Conservation (phyloP, 352 stramenopile species). For the Peronosclerospora sorghi region DNA sequence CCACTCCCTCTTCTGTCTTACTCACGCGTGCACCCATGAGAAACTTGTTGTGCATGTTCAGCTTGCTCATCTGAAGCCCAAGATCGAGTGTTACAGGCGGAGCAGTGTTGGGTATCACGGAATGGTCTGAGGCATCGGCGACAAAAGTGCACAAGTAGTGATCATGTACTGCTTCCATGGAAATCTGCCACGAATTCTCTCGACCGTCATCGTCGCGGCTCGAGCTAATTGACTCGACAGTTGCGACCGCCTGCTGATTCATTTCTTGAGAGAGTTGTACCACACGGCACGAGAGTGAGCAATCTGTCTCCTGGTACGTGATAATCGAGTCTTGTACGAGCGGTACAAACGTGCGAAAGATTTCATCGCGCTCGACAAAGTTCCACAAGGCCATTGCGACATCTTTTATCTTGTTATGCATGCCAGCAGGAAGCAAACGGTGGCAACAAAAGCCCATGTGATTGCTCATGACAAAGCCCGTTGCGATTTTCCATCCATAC, state of each 20-base stretch:
- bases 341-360: conserved; percentile 49
- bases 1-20: conserved; percentile 13
- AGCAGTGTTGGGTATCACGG: conserved; percentile 7
- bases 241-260: conserved; percentile 23
- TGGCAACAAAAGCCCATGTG: conserved; percentile 37
- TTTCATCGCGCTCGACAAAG: conserved; percentile 42
- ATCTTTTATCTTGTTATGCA: conserved; percentile 8
- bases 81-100: conserved; percentile 14
- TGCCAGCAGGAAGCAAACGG: conserved; percentile 16
- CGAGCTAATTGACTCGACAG: conserved; percentile 29
- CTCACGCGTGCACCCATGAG: conserved; percentile 14
- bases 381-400: conserved; percentile 40
- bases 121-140: conserved; percentile 12
- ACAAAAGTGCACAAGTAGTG: conserved; percentile 39
- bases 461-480: conserved; percentile 24
- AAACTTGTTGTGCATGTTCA: conserved; percentile 31
- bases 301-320: conserved; percentile 17
- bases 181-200: conserved; percentile 32
- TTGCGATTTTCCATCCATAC: conserved; percentile 36
- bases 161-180: conserved; percentile 41
- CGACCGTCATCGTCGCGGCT: conserved; percentile 8
- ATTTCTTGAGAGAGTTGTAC: conserved; percentile 22
- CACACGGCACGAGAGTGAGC: conserved; percentile 24
- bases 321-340: conserved; percentile 37
- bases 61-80: conserved; percentile 21